phyloP scores from a whole-genome alignment of 352 stramenopile species.

The Globisporangium viniferum region DNA sequence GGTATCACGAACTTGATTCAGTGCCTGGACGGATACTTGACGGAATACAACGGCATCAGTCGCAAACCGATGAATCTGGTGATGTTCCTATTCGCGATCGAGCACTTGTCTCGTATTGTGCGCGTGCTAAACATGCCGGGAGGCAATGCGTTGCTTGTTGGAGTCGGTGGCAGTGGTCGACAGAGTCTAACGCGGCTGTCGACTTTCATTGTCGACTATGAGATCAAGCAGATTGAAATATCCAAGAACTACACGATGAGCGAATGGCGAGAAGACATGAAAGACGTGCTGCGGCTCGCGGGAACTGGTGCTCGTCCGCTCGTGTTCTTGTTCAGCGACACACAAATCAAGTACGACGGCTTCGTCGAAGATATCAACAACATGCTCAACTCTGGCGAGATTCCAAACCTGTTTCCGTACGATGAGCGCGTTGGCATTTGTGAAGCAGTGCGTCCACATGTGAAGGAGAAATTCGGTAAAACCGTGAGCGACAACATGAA shows the following conservation, averaged over 20 bases:
- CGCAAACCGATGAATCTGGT: constrained; percentile 95
- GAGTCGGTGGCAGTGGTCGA: constrained; percentile 90
- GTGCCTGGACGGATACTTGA: constrained; percentile 87
- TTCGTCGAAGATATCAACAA: constrained; percentile 97
- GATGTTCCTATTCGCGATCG: constrained; percentile 96
- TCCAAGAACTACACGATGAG: constrained; percentile 93
- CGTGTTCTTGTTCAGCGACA: constrained; percentile 94
- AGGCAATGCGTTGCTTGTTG: constrained; percentile 91
- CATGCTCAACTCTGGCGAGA: constrained; percentile 94
- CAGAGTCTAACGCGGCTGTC: constrained; percentile 92
- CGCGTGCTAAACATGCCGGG: constrained; percentile 94
- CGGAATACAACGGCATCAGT: constrained; percentile 91
- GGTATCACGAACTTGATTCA: constrained; percentile 81
- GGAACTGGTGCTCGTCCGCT: constrained; percentile 84
- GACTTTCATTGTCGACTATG: constrained; percentile 92
- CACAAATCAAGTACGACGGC: constrained; percentile 95
- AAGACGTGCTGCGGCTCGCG: constrained; percentile 87
- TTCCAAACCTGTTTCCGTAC: constrained; percentile 94
- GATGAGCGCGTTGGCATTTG: constrained; percentile 91
- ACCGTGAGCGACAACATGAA: constrained; percentile 89
- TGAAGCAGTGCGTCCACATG: constrained; percentile 87
- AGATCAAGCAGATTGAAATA: constrained; percentile 94
- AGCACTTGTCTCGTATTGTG: constrained; percentile 91
- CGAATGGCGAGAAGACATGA: constrained; percentile 95
- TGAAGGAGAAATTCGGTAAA: constrained; percentile 91